Evolutionary conservation across 768 basidiomycete species (phyloP).

Genomic region (Suillus lakei): DNA sequence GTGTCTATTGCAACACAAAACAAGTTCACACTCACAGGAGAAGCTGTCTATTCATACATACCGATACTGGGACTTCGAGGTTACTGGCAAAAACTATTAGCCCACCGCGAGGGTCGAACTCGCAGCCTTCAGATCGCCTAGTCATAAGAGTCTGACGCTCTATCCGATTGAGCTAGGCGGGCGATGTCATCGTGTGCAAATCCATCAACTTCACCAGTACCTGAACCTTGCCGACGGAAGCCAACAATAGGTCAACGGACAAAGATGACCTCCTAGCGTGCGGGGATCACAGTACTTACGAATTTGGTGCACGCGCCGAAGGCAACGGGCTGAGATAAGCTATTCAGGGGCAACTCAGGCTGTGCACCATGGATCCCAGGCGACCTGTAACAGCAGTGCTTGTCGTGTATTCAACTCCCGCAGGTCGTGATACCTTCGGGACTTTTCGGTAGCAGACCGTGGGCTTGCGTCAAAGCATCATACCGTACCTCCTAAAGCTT

Average conservation of each 20-base stretch:
- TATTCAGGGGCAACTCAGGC: background rate
- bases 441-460: background rate
- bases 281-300: background rate
- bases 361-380: background rate
- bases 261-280: background rate
- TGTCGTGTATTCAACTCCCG: background rate
- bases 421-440: background rate
- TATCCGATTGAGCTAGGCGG: slow-evolving; percentile 73
- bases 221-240: background rate
- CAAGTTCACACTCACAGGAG: background rate
- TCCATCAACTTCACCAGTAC: too few relatives aligned
- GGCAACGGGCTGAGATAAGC: background rate
- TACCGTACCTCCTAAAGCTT: slow-evolving; percentile 3
- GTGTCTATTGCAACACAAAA: background rate
- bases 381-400: background rate
- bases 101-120: slow-evolving; percentile 70
- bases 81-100: slow-evolving; percentile 46
- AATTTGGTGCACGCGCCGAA: background rate
- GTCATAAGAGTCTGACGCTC: slow-evolving; percentile 67
- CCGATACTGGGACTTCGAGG: background rate
- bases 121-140: slow-evolving; percentile 63
- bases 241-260: background rate
- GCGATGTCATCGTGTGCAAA: slow-evolving; percentile 24
- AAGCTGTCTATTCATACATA: background rate
- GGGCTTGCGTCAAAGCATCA: background rate